These are phyloP conservation scores for Salix viminalis DNA, from an alignment of 345 rosid genomes.

Conservation along the genomic window DNA sequence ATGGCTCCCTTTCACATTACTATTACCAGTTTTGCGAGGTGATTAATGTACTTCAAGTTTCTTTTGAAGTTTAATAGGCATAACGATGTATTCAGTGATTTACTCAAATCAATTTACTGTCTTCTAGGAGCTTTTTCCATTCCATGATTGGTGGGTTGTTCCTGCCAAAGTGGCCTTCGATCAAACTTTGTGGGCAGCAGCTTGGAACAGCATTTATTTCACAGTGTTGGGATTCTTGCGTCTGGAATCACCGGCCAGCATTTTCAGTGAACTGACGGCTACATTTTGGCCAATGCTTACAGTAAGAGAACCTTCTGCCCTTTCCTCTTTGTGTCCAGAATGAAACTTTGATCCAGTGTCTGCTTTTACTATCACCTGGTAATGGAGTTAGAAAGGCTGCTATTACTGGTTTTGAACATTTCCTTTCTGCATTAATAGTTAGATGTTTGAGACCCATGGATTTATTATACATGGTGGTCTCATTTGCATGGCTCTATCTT, in stretches of 20 bases:
- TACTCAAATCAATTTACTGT: background rate
- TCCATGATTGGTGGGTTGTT: slow-evolving; percentile 94
- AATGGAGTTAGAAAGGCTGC: background rate
- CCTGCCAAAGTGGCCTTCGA: slow-evolving; percentile 85
- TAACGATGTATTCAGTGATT: background rate
- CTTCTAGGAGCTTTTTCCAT: slow-evolving; percentile 70
- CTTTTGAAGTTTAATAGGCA: background rate
- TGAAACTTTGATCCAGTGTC: background rate
- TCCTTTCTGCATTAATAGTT: background rate
- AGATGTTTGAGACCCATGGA: background rate
- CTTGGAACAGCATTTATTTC: slow-evolving; percentile 90
- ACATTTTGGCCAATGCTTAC: slow-evolving; percentile 87
- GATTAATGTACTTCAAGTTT: background rate
- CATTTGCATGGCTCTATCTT: background rate
- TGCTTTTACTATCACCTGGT: background rate
- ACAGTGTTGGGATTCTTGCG: slow-evolving; percentile 66
- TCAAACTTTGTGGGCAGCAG: slow-evolving; percentile 89
- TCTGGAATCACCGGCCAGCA: slow-evolving; percentile 64
- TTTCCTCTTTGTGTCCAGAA: background rate
- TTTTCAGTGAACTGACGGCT: slow-evolving; percentile 63
- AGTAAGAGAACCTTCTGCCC: slow-evolving; percentile 37
- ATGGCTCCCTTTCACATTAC: slow-evolving; percentile 87
- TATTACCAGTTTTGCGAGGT: slow-evolving; percentile 95
- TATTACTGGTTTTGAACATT: background rate
- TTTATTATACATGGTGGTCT: background rate